phyloP scores from a whole-genome alignment of 805 yeast species.

The Yamadazyma olivae region DNA sequence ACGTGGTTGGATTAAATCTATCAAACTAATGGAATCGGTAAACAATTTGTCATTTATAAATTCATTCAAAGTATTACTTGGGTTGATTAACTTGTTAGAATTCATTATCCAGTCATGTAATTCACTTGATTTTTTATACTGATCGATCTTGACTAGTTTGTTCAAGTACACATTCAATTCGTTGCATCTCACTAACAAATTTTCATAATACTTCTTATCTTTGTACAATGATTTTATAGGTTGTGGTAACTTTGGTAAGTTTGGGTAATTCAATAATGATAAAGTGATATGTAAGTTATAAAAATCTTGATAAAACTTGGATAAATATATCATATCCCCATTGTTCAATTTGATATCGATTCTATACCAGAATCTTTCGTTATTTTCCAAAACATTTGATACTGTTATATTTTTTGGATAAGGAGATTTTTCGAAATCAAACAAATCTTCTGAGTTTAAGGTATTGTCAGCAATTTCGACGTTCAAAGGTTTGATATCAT shows the following conservation, averaged over 20 bases:
- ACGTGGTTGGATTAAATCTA: constrained; percentile 10
- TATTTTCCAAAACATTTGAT: constrained; percentile 24
- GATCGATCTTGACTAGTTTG: constrained; percentile 15
- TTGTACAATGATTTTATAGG: constrained; percentile 18
- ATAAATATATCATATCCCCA: constrained; percentile 19
- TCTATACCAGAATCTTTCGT: constrained; percentile 32
- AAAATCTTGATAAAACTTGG: constrained; percentile 36
- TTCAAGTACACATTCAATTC: constrained; percentile 25
- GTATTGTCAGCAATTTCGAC: background rate
- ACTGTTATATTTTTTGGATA: constrained; percentile 16
- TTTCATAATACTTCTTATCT: constrained; percentile 13
- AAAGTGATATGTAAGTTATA: constrained; percentile 27
- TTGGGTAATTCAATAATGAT: constrained; percentile 7
- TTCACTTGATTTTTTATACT: constrained; percentile 23
- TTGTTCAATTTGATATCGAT: constrained; percentile 21
- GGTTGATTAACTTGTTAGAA: constrained; percentile 8
- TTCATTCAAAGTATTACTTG: constrained; percentile 13
- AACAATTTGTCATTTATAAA: constrained; percentile 18
- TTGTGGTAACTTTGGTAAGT: constrained; percentile 29
- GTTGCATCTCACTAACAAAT: constrained; percentile 18
- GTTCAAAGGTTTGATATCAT: constrained; percentile 11
- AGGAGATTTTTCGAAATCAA: constrained; percentile 13
- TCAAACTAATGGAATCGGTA: constrained; percentile 19
- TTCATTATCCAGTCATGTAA: constrained; percentile 15
- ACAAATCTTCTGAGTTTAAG: constrained; percentile 7